Conservation (phyloP, 2,329 filamentous ascomycete genomes). For the Phoma sp. region DNA sequence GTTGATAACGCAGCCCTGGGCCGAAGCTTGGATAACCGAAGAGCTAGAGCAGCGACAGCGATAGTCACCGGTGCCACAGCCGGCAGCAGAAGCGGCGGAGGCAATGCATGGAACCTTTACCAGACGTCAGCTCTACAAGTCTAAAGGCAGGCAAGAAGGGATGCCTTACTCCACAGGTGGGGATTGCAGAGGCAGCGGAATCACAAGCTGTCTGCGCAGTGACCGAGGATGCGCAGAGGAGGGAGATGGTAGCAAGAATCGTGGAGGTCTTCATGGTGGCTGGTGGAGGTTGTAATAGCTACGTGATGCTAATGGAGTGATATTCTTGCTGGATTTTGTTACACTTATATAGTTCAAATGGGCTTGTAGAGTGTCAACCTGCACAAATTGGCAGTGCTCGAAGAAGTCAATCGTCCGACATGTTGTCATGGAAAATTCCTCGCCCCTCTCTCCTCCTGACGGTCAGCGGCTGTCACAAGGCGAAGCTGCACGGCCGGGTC, state of each 20-base stretch:
- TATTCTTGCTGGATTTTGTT: neutral
- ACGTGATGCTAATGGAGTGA: neutral
- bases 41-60: constrained; percentile 23
- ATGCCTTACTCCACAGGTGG: constrained; percentile 19
- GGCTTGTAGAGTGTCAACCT: neutral
- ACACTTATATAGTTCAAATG: neutral
- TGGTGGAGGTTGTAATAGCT: neutral
- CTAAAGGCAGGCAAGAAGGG: no score
- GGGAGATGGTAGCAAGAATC: constrained; percentile 8
- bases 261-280: constrained; percentile 6
- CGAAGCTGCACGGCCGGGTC: constrained; percentile 1
- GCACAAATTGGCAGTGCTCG: neutral
- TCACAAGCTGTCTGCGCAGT: constrained; percentile 24
- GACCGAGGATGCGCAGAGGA: constrained; percentile 8
- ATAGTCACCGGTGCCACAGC: constrained; percentile 19
- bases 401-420: neutral
- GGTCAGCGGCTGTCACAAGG: constrained; percentile 1
- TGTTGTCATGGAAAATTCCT: neutral
- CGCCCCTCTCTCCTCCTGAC: neutral
- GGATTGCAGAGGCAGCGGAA: constrained; percentile 17
- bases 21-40: constrained; percentile 18
- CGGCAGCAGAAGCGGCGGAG: constrained; percentile 16
- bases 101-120: constrained; percentile 16
- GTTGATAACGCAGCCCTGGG: constrained; percentile 21
- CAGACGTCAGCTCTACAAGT: neutral